These are phyloP conservation scores for Ceratobasidium sp. DNA, from an alignment of 1,284 basidiomycete genomes.

Conservation along the genomic window DNA sequence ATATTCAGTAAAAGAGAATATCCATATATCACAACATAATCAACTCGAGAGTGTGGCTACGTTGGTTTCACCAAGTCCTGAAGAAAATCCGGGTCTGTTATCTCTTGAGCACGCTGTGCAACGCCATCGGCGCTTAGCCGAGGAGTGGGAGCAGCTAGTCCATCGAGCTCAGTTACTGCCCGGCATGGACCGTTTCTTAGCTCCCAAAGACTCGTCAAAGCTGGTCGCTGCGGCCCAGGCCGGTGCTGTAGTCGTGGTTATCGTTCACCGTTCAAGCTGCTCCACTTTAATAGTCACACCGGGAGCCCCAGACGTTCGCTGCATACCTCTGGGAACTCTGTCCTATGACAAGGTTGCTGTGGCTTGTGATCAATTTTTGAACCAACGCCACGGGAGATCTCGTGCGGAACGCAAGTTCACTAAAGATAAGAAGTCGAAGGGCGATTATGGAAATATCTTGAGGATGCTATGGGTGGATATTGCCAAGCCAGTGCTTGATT, in stretches of 20 bases:
- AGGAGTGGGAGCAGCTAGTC: not conserved
- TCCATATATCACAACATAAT: too few relatives aligned
- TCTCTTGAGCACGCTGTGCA: not conserved
- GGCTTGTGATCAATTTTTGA: not conserved
- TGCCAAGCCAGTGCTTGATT: not conserved
- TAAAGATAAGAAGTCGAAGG: not conserved
- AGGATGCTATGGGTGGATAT: not conserved
- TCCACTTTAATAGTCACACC: too few relatives aligned
- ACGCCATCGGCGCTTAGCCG: not conserved
- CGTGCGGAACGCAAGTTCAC: not conserved
- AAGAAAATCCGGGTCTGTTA: too few relatives aligned
- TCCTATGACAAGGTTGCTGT: not conserved
- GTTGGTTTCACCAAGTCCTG: too few relatives aligned
- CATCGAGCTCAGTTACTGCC: not conserved
- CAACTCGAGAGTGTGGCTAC: too few relatives aligned
- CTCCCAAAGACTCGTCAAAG: not conserved
- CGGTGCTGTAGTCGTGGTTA: not conserved
- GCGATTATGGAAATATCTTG: not conserved
- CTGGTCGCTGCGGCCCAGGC: not conserved
- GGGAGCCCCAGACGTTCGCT: too few relatives aligned
- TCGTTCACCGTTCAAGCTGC: too few relatives aligned
- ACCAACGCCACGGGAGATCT: too few relatives aligned
- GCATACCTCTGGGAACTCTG: not conserved
- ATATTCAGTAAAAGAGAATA: too few relatives aligned
- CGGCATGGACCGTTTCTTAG: not conserved